phyloP scores from a whole-genome alignment of 148 eudicot genomes.

The Heliamphora exappendiculata region DNA sequence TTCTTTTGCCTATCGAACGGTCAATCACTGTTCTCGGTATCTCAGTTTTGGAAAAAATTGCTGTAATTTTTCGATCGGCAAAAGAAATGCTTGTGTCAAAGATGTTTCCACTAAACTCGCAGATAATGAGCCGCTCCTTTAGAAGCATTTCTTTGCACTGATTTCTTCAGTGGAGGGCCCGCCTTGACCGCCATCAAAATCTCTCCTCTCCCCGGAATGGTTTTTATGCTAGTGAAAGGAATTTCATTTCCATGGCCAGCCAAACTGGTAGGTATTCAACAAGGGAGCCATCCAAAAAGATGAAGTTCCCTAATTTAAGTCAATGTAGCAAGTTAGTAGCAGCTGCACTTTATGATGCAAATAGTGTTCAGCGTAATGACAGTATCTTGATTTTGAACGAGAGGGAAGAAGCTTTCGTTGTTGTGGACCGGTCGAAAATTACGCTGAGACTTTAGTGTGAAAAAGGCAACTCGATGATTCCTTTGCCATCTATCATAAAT shows the following conservation, averaged over 20 bases:
- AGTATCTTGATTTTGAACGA: constrained; percentile 18
- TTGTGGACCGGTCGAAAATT: constrained; percentile 50
- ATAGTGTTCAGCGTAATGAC: constrained; percentile 23
- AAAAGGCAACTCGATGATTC: constrained; percentile 19
- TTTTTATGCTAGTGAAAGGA: constrained; percentile 36
- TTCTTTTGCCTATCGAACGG: too few relatives aligned
- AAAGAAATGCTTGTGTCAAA: too few relatives aligned
- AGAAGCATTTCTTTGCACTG: constrained; percentile 72
- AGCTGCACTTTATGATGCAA: constrained; percentile 46
- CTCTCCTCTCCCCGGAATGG: constrained; percentile 32
- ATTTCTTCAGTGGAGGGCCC: constrained; percentile 73
- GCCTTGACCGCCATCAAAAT: constrained; percentile 30
- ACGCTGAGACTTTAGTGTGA: constrained; percentile 48
- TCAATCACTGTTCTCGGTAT: too few relatives aligned
- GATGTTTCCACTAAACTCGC: constrained; percentile 69
- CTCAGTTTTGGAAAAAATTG: too few relatives aligned
- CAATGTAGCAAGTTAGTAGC: constrained; percentile 49
- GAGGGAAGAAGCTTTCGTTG: constrained; percentile 36
- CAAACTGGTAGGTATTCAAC: constrained; percentile 23
- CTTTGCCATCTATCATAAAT: constrained; percentile 51
- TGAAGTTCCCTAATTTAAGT: constrained; percentile 41
- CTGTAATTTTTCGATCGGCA: too few relatives aligned
- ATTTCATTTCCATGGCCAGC: constrained; percentile 31
- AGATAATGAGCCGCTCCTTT: constrained; percentile 76
- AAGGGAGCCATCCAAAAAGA: constrained; percentile 26